Percentiles rank a stretch among this genome's conserved stretches.
These are phyloP conservation scores for Guyanaporus albipodus DNA, from an alignment of 768 basidiomycete genomes.

Conservation along the genomic window DNA sequence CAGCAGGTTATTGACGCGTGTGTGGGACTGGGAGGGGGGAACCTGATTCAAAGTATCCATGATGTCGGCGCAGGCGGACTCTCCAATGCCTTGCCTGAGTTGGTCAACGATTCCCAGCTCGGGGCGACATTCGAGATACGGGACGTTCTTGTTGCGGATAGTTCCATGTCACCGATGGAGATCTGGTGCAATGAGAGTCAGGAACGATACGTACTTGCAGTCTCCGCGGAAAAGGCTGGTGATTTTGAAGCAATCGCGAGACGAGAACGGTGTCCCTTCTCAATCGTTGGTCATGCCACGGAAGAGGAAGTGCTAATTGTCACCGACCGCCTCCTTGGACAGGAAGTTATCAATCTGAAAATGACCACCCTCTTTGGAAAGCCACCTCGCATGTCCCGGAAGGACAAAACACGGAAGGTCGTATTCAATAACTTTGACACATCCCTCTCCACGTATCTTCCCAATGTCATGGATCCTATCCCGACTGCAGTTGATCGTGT, in stretches of 20 bases:
- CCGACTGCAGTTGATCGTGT: slow-evolving; percentile 72
- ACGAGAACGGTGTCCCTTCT: slow-evolving; percentile 92
- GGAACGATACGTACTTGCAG: slow-evolving; percentile 94
- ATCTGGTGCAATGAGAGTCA: slow-evolving; percentile 99
- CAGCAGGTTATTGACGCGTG: slow-evolving; percentile 98
- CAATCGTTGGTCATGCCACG: slow-evolving; percentile 86
- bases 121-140: slow-evolving; percentile 93
- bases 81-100: slow-evolving; percentile 93
- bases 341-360: slow-evolving; percentile 80
- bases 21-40: slow-evolving; percentile 51
- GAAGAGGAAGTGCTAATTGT: slow-evolving; percentile 79
- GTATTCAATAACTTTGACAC: slow-evolving; percentile 61
- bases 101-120: slow-evolving; percentile 93
- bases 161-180: slow-evolving; percentile 97
- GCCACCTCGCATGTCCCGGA: slow-evolving; percentile 84
- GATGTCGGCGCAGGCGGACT: slow-evolving; percentile 97
- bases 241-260: slow-evolving; percentile 74
- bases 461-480: slow-evolving; percentile 46
- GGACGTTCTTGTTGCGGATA: slow-evolving; percentile 87
- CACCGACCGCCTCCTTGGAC: slow-evolving; percentile 75
- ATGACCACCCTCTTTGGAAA: slow-evolving; percentile 98
- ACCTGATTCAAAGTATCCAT: slow-evolving; percentile 93
- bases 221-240: slow-evolving; percentile 57
- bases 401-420: slow-evolving; percentile 47
- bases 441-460: slow-evolving; percentile 63